Evolutionary conservation across 1,139 yeast species (phyloP), one percentile per base, ranked within the genome.

Genomic region (Geotrichum siamense): DNA sequence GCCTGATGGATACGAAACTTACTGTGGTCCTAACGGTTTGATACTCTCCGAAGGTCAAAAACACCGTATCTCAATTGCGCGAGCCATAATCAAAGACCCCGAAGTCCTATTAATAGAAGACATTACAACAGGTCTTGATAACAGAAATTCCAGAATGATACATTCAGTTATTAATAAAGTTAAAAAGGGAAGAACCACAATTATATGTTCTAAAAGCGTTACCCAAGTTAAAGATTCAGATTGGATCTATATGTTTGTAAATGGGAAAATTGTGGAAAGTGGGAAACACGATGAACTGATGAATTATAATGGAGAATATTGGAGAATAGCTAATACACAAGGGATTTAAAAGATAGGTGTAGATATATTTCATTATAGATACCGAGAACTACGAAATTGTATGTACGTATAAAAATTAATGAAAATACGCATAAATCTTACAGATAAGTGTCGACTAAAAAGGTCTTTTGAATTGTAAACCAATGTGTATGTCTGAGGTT

Each of bases 201-300:
- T 87, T 28, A 83, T 94, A 1, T 83, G 87, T 55, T 96, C 96
- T 0, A 96, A 87, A 63, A 72, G 96, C 55, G 69, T 83, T 64
- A 85, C 96, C 0, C 87, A 94, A 0, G 83, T 89, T 27, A 85
- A 94, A 31, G 84, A 89, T 58, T 96, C 97, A 1, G 97, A 89
- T 61, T 72, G 94, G 54, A 74, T 89, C 44, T 84, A 89, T 47
- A 96, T 89, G 8, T 65, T 91, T 43, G 76, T 75, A 41, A 67
- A 71, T 38, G 96, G 96, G 2, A 65, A 65, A 34, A 78, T 89
- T 41, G 79, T 80, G 1, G 97, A 89, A 63, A 76, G 81, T 36
- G 97, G 73, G 20, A 67, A 68, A 13, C 74, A 69, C 50, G 52
- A 54, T 39, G 62, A 66, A 47, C 53, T 69, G 36, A 49, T 69